These are phyloP conservation scores for Hirsutella minnesotensis DNA, from an alignment of 2,329 filamentous ascomycete species.

Conservation along the genomic window DNA sequence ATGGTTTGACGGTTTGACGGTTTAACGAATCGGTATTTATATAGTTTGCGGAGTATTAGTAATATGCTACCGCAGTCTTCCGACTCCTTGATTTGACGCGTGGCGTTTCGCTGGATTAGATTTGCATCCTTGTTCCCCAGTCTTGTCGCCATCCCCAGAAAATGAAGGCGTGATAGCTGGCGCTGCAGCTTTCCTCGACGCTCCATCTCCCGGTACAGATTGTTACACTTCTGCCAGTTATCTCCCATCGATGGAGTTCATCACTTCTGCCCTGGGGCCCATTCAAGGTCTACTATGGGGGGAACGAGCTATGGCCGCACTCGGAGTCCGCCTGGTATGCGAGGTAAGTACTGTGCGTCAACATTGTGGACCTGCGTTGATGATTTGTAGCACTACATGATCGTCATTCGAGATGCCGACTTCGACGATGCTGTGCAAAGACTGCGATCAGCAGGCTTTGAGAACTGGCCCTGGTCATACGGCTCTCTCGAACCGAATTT, in stretches of 20 bases:
- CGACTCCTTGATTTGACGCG: no score
- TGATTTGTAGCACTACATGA: slow-evolving; percentile 1
- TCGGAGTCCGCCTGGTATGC: slow-evolving; percentile 1
- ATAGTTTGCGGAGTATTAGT: no score
- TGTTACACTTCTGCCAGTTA: no score
- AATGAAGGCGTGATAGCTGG: no score
- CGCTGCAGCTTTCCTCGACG: no score
- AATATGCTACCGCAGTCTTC: no score
- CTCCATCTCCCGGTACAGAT: no score
- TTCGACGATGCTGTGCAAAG: slow-evolving; percentile 1
- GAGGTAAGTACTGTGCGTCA: background rate
- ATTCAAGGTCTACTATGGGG: slow-evolving; percentile 1
- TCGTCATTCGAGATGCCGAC: background rate
- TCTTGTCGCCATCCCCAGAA: no score
- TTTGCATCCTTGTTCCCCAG: no score
- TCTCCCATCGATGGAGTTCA: background rate
- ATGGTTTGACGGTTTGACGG: no score
- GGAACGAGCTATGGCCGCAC: slow-evolving; percentile 1
- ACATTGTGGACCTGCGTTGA: background rate
- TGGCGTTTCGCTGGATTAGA: no score
- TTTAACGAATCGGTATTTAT: no score
- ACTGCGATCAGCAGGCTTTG: slow-evolving; percentile 1
- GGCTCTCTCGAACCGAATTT: background rate
- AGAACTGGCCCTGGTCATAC: slow-evolving; percentile 2
- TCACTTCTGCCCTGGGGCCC: slow-evolving; percentile 1